These are phyloP conservation scores for Penicillium egyptiacum DNA, from an alignment of 495 filamentous ascomycete species.

Conservation along the genomic window DNA sequence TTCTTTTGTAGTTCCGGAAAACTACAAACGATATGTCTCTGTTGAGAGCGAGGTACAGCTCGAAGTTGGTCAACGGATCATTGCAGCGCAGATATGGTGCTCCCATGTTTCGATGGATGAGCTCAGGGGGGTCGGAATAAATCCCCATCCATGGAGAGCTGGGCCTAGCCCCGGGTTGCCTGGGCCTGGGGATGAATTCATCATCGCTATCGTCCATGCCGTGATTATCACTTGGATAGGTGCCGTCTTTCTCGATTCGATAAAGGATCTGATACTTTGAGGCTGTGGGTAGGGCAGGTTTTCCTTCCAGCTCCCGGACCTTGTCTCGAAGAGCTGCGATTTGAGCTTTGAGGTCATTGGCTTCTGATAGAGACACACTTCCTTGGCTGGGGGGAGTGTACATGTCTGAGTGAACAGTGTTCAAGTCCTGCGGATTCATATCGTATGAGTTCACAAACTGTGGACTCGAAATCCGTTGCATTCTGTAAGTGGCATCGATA, in stretches of 20 bases:
- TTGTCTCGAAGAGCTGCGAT: conserved; percentile 10
- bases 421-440: not conserved
- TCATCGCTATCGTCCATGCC: not conserved
- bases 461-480: not conserved
- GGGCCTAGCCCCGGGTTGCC: not conserved
- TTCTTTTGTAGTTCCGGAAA: conserved; percentile 19
- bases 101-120: not conserved
- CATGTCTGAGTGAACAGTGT: not conserved
- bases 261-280: conserved; percentile 15
- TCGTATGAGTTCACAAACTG: not conserved
- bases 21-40: conserved; percentile 28
- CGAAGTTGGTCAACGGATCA: conserved; percentile 21
- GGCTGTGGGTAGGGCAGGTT: not conserved
- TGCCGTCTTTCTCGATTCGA: conserved; percentile 7
- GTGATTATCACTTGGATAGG: not conserved
- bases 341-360: conserved; percentile 11
- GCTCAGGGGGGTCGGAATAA: conserved; percentile 13
- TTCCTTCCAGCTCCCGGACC: conserved; percentile 8
- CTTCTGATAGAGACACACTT: conserved; percentile 4
- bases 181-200: not conserved
- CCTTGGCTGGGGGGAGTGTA: conserved; percentile 1
- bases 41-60: conserved; percentile 31
- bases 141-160: conserved; percentile 8
- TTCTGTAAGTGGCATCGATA: not conserved
- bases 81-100: conserved; percentile 14